phyloP scores from a whole-genome alignment of 768 basidiomycete species.

The Termitomyces sp. region DNA sequence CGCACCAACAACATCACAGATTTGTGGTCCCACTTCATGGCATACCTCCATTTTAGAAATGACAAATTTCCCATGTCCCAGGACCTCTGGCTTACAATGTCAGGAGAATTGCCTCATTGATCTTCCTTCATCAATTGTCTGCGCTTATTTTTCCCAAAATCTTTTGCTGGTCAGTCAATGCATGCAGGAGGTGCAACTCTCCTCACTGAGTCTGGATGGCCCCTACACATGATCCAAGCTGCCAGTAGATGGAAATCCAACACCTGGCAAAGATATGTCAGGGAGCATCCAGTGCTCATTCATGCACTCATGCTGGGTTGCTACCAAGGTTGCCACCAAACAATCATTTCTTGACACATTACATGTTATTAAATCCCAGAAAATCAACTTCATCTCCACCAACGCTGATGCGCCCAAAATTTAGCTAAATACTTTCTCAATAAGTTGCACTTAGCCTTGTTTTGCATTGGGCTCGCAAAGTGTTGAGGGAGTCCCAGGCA shows the following conservation, averaged over 20 bases:
- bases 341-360: no score
- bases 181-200: not conserved
- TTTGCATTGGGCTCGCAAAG: no score
- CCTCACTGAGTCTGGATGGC: not conserved
- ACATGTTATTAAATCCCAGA: no score
- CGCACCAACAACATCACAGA: not conserved
- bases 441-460: no score
- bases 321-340: no score
- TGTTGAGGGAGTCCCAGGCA: no score
- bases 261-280: not conserved
- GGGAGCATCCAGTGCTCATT: not conserved
- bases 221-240: not conserved
- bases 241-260: not conserved
- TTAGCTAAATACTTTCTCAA: no score
- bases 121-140: not conserved
- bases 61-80: not conserved
- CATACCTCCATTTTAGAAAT: not conserved
- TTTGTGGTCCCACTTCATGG: not conserved
- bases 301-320: no score
- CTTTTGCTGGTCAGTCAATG: no score
- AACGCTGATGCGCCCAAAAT: no score
- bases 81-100: not conserved
- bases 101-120: not conserved
- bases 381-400: no score
- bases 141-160: not conserved